A percentile compares a stretch with the other conserved stretches of the same genome.
phyloP scores from a whole-genome alignment of 371 early-diverging fungal species.

The Mucor piriformis region DNA sequence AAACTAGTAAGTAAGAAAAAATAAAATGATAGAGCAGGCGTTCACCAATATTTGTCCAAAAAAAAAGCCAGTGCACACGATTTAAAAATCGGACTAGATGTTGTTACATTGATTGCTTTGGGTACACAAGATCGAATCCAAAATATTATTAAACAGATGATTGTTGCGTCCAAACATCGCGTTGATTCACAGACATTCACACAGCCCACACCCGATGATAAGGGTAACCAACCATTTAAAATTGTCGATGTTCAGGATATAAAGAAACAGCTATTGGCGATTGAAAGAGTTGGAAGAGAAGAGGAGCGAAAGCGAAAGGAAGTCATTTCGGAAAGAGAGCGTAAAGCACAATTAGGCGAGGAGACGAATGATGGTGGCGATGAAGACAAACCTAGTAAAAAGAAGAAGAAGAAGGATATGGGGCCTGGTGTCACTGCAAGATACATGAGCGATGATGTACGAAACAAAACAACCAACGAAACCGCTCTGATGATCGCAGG shows the following conservation, averaged over 20 bases:
- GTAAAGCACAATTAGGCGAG: conserved; percentile 52
- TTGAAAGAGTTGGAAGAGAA: conserved; percentile 76
- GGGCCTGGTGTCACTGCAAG: conserved; percentile 60
- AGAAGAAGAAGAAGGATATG: conserved; percentile 64
- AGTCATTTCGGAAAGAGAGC: conserved; percentile 48
- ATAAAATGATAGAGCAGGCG: no score
- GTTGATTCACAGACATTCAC: conserved; percentile 68
- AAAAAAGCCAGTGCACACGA: background rate
- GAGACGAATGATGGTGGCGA: conserved; percentile 45
- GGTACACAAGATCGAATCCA: conserved; percentile 73
- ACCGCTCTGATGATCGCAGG: conserved; percentile 77
- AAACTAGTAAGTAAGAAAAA: conserved; percentile 35
- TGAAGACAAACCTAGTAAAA: conserved; percentile 50
- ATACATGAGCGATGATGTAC: conserved; percentile 69
- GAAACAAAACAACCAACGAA: conserved; percentile 72
- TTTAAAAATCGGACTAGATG: conserved; percentile 57
- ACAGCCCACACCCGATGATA: conserved; percentile 61
- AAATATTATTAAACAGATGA: conserved; percentile 64
- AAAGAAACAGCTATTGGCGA: conserved; percentile 68
- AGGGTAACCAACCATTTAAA: conserved; percentile 68
- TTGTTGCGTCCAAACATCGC: conserved; percentile 74
- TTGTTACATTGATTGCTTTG: conserved; percentile 67
- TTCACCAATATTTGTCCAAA: no score
- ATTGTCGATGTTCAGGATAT: conserved; percentile 69
- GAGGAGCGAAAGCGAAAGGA: conserved; percentile 66